Percentiles rank a stretch among this genome's conserved stretches.
Evolutionary conservation across 1,284 basidiomycete species (phyloP).

Genomic region (Ustilago tritici): DNA sequence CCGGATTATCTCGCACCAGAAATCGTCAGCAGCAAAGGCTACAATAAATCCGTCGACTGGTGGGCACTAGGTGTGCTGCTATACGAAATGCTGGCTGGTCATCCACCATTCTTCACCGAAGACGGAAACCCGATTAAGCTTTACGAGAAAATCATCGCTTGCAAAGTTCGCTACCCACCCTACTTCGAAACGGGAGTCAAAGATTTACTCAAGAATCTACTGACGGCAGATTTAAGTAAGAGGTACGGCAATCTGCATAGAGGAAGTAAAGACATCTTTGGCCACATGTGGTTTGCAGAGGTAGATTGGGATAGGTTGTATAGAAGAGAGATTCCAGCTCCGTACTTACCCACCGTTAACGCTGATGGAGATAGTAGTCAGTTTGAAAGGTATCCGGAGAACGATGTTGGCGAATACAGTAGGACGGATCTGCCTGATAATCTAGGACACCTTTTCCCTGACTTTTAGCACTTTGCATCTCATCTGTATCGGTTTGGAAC

Average conservation of each 20-base stretch:
- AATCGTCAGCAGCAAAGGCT: slow-evolving; percentile 84
- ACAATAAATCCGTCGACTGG: slow-evolving; percentile 99
- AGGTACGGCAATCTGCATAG: slow-evolving; percentile 91
- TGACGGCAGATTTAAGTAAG: slow-evolving; percentile 89
- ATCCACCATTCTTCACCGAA: slow-evolving; percentile 70
- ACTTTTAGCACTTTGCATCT: slow-evolving; percentile 47
- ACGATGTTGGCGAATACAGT: slow-evolving; percentile 64
- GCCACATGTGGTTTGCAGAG: slow-evolving; percentile 95
- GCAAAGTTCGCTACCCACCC: slow-evolving; percentile 88
- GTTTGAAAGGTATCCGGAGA: slow-evolving; percentile 66
- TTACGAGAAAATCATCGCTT: slow-evolving; percentile 92
- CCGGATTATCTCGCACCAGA: slow-evolving; percentile 82
- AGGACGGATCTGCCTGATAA: slow-evolving; percentile 58
- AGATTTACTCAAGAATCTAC: slow-evolving; percentile 88
- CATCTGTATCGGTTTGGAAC: background rate
- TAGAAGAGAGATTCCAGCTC: slow-evolving; percentile 91
- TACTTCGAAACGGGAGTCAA: slow-evolving; percentile 84
- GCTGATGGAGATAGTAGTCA: slow-evolving; percentile 70
- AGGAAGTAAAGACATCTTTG: slow-evolving; percentile 94
- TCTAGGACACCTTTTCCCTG: slow-evolving; percentile 63
- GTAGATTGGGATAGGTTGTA: slow-evolving; percentile 92
- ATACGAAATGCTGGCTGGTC: slow-evolving; percentile 74
- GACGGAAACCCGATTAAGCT: slow-evolving; percentile 79
- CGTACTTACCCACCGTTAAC: slow-evolving; percentile 80
- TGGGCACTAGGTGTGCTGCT: slow-evolving; percentile 93